A percentile compares a stretch with the other conserved stretches of the same genome.
phyloP scores from a whole-genome alignment of 2,329 filamentous ascomycete species.

The Paecilomyces formosus region DNA sequence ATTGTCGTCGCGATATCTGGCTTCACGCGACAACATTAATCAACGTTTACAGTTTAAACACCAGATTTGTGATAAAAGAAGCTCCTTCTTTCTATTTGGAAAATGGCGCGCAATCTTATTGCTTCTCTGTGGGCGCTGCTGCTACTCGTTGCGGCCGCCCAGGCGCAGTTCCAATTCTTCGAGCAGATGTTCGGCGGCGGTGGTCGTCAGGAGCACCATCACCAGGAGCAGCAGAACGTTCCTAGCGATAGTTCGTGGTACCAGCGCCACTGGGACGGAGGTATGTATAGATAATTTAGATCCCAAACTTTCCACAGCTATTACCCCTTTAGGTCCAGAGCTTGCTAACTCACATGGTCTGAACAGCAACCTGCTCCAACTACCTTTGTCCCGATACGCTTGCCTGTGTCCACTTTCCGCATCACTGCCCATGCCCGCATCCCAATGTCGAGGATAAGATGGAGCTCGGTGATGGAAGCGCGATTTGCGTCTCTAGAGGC shows the following conservation, averaged over 20 bases:
- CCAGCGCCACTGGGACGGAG: slow-evolving; percentile 59
- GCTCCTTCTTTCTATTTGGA: neutral
- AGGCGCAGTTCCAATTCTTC: slow-evolving; percentile 93
- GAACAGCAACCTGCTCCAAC: slow-evolving; percentile 72
- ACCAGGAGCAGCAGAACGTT: slow-evolving; percentile 62
- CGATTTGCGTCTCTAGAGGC: slow-evolving; percentile 41
- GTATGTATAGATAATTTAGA: slow-evolving; percentile 36
- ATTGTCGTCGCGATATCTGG: slow-evolving; percentile 16
- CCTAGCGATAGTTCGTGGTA: slow-evolving; percentile 80
- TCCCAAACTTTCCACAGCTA: neutral
- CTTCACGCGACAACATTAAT: slow-evolving; percentile 13
- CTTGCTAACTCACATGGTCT: slow-evolving; percentile 11
- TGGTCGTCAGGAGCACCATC: slow-evolving; percentile 47
- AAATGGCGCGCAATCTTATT: slow-evolving; percentile 20
- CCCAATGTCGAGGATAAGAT: slow-evolving; percentile 70
- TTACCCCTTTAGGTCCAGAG: neutral
- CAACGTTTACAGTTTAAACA: neutral
- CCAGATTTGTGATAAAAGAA: neutral
- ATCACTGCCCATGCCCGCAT: slow-evolving; percentile 92
- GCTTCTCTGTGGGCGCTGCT: slow-evolving; percentile 41
- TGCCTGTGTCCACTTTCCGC: slow-evolving; percentile 90
- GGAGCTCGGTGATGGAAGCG: slow-evolving; percentile 46
- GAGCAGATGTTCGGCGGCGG: slow-evolving; percentile 83
- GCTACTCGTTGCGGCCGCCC: slow-evolving; percentile 50
- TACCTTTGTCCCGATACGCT: slow-evolving; percentile 94